Percentiles rank a stretch among this genome's conserved stretches.
These are phyloP conservation scores for Leccinum aurantiacum DNA, from an alignment of 768 basidiomycete species.

Conservation along the genomic window DNA sequence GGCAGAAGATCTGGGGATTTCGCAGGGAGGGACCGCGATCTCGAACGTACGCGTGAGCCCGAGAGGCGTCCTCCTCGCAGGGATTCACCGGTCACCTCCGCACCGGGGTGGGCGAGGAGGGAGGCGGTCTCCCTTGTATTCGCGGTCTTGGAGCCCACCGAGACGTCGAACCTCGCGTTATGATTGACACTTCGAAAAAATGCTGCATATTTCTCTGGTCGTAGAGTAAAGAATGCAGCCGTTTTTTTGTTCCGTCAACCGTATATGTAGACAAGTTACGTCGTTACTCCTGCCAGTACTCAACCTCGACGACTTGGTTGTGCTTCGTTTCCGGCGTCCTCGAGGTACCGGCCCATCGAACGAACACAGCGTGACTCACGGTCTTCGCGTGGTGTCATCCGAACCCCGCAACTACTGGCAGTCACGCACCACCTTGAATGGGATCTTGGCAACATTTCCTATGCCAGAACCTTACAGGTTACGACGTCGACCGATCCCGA, in stretches of 20 bases:
- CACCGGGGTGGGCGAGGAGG: constrained; percentile 44
- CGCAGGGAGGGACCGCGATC: constrained; percentile 37
- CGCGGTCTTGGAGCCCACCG: constrained; percentile 43
- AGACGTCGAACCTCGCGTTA: constrained; percentile 36
- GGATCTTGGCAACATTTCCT: constrained; percentile 24
- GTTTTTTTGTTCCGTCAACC: not conserved
- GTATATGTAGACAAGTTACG: no score
- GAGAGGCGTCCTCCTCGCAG: constrained; percentile 50
- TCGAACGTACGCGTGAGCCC: constrained; percentile 39
- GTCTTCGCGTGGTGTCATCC: not conserved
- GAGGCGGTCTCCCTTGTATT: constrained; percentile 38
- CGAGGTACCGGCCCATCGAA: constrained; percentile 11
- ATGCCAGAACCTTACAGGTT: constrained; percentile 5
- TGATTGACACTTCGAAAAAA: constrained; percentile 23
- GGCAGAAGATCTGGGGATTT: constrained; percentile 38
- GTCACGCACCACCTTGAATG: constrained; percentile 15
- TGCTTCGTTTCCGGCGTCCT: constrained; percentile 5
- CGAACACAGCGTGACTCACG: constrained; percentile 1
- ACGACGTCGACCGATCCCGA: not conserved
- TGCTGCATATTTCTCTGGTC: not conserved
- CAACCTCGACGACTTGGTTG: not conserved
- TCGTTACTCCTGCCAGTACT: not conserved
- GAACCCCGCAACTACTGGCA: not conserved
- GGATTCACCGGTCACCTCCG: constrained; percentile 41
- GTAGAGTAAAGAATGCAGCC: not conserved